Base-by-base conservation (phyloP, 176 grass and related monocot species). In the Oryza rufipogon region DNA sequence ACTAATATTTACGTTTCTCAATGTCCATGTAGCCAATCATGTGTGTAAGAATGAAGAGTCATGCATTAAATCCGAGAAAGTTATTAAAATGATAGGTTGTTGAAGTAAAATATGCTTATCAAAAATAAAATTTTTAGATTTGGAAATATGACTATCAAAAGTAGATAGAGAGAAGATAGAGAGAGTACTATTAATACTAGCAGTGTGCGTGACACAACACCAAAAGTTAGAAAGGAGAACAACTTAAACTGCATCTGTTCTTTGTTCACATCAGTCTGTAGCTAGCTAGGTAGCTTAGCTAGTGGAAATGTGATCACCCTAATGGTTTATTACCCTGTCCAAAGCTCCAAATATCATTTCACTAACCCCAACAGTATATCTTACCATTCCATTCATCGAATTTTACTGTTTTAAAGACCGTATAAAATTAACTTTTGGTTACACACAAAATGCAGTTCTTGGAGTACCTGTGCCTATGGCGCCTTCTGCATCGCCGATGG, bases 381-480 rank as follows among this genome's bases (percentile, higher is more conserved):
- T 73, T 14, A 71, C 9, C 26, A 30, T 23, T 48, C 2, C 0
- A 77, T 73, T 33, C 16, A 58, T 34, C 5, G 7, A 41, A 8
- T 34, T 61, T 61, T 22, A 10, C 58, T 3, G 58, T 63, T 63
- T 61, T 63, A 10, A 63, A 3, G 58, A 63, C 20, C 1, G 8
- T 11, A 63, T 11, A 63, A 23, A 8, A 63, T n/a, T 6, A 63
- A 78, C 11, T 26, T 78, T 28, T 12, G 36, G 34, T 48, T 84
- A 77, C 14, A 38, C 39, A 67, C 26, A 11, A 44, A 70, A 76
- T 80, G 87, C 84, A 94, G 92, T 64, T 68, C 85, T 94, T 84
- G 92, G 92, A 77, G 17, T 92, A 45, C 92, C 92, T 30, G 47
- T 94, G 26, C 73, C 80, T 42, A 6, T 71, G 69, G 89, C 81